Base-by-base conservation (phyloP, 2,329 filamentous ascomycete species). In the Alternaria sp. region DNA sequence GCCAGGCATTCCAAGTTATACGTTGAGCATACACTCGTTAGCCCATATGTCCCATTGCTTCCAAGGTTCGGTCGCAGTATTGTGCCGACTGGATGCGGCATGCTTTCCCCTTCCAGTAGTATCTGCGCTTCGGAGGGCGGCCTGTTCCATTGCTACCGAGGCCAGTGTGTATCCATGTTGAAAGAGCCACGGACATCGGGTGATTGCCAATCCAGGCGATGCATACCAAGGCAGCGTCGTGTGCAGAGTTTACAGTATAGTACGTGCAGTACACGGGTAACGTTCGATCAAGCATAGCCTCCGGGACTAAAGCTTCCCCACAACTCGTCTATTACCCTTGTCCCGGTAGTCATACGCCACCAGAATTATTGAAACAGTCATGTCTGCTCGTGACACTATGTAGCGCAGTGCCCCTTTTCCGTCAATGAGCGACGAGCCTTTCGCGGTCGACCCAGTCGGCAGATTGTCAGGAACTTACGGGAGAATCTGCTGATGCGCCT, bases 271-370 rank as follows among this genome's bases (percentile, higher is more conserved):
- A 37, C 49, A 46, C 57, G 60, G 54, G 18, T 55, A 33, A 50
- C 58, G n/a, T 58, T 62, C 47, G 55, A 70, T 65, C 14, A 59
- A 65, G 59, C 46, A 64, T 55, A 43, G 62, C 44, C 51, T 51
- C 59, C 61, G 63, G 46, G 54, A 57, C 56, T 61, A 58, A 55
- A 28, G 26, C 55, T 51, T 65, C 63, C 63, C 71, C 71, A 60
- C 65, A 72, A 67, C 61, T 61, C 49, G 47, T 61, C 46, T 53
- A 28, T 28, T 46, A 65, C 43, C 60, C 65, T 61, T 64, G 60
- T 25, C 56, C 58, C 37, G 50, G 59, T 63, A 30, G 44, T 67
- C 64, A 46, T 64, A 62, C 15, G 43, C 25, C 41, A 33, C 61
- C 28, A 57, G 33, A 61, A 51, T 55, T 55, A 54, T 55, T 47